These are phyloP conservation scores for Aureobasidium lini DNA, from an alignment of 2,329 filamentous ascomycete species.

Conservation along the genomic window DNA sequence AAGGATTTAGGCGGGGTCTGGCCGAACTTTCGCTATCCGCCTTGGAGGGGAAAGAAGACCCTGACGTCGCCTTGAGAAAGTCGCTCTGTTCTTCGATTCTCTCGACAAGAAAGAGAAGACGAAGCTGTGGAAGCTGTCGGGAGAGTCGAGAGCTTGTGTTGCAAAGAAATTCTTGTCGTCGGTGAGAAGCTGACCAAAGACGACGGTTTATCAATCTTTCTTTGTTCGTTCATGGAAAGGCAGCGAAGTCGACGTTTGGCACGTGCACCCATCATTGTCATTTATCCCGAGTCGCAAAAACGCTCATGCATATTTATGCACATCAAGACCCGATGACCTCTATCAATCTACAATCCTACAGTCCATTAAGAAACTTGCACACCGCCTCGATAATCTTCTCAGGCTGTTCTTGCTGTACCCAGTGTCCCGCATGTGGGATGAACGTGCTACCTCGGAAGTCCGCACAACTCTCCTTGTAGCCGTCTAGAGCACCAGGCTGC, in stretches of 20 bases:
- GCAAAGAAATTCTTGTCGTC: neutral
- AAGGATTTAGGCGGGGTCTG: conserved; percentile 11
- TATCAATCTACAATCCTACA: neutral
- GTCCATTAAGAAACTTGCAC: conserved; percentile 32
- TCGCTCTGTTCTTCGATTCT: too few relatives aligned
- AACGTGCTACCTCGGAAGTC: conserved; percentile 47
- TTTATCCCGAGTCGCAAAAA: neutral
- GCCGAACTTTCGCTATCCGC: neutral
- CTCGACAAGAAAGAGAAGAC: neutral
- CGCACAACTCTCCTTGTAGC: conserved; percentile 43
- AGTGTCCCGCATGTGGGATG: conserved; percentile 58
- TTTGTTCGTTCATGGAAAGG: neutral
- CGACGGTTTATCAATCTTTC: neutral
- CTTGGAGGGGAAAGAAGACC: neutral
- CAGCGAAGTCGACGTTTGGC: neutral
- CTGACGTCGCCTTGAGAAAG: neutral
- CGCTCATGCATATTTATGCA: neutral
- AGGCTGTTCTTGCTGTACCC: conserved; percentile 61
- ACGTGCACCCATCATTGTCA: conserved; percentile 6
- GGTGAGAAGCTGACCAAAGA: neutral
- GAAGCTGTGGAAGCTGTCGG: neutral
- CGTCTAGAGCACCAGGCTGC: conserved; percentile 56
- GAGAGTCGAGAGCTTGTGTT: neutral
- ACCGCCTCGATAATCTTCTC: conserved; percentile 45
- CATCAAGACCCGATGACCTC: neutral